Percentiles rank a stretch among this genome's conserved stretches.
Evolutionary conservation across 2,329 filamentous ascomycete genomes (phyloP).

Genomic region (Aciculosporium take): DNA sequence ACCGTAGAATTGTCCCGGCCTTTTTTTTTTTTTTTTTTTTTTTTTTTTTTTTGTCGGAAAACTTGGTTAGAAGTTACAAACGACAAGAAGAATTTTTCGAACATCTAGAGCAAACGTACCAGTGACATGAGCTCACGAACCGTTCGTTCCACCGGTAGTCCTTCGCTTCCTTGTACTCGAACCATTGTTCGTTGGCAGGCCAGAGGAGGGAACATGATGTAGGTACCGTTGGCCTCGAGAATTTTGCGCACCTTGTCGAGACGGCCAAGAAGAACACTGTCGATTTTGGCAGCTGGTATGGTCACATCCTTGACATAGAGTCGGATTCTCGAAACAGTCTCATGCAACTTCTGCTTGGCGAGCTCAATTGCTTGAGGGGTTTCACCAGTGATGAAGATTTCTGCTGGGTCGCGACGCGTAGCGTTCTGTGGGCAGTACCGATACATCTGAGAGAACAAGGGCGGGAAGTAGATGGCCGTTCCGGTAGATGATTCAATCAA

Average conservation of each 20-base stretch:
- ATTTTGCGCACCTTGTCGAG: slow-evolving; percentile 97
- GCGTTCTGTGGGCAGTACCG: slow-evolving; percentile 78
- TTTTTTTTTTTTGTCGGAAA: no score
- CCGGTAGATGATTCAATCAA: slow-evolving; percentile 89
- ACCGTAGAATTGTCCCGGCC: slow-evolving; percentile 95
- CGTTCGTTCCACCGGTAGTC: slow-evolving; percentile 85
- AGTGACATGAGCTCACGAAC: slow-evolving; percentile 92
- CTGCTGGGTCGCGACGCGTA: slow-evolving; percentile 65
- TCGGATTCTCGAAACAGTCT: slow-evolving; percentile 67
- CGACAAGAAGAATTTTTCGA: neutral
- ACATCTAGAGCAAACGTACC: slow-evolving; percentile 36
- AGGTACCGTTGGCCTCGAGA: slow-evolving; percentile 90
- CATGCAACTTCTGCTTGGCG: slow-evolving; percentile 83
- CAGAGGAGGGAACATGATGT: slow-evolving; percentile 79
- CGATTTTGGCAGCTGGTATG: slow-evolving; percentile 82
- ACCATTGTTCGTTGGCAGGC: slow-evolving; percentile 75
- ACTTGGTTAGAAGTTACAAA: neutral
- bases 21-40: no score
- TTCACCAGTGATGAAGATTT: slow-evolving; percentile 92
- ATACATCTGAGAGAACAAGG: slow-evolving; percentile 82
- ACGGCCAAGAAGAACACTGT: slow-evolving; percentile 79
- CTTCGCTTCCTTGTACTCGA: slow-evolving; percentile 83
- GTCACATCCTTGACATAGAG: slow-evolving; percentile 84
- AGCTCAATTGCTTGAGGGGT: slow-evolving; percentile 68
- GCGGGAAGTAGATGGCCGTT: slow-evolving; percentile 96